Evolutionary conservation across 371 early-diverging fungal genomes (phyloP), one percentile per base, ranked within the genome.

Genomic region (Coemansia sp.): DNA sequence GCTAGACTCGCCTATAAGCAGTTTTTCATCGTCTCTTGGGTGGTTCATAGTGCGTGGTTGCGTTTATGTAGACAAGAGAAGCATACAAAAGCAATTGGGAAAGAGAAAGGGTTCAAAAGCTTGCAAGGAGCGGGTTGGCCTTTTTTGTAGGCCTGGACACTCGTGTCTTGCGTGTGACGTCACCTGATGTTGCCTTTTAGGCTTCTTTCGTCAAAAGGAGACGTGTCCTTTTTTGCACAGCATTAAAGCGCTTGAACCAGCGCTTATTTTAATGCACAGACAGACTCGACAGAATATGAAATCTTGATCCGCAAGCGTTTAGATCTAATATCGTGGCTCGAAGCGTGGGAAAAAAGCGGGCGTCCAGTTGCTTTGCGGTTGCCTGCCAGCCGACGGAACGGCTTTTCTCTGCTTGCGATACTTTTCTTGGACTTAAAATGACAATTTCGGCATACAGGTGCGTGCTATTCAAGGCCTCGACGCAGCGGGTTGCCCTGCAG

Each of bases 21-120:
- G 69, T 60, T 69, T 69, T 29, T 69, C 64, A 52, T 31, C 50
- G 29, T 50, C 55, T 34, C 36, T 53, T 18, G 37, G 8, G 14
- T 32, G 4, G 18, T n/a, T 47, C 32, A 40, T 61, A 14, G 9
- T 9, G 24, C 9, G 16, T 18, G 46, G 18, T 9, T 16, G 18
- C 18, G 11, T 55, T 38, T 9, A n/a, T 7, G 49, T 32, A 46
- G n/a, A 47, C 12, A 51, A 10, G 51, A 39, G 16, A 37, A 34
- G 32, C 40, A 4, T 12, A 16, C 18, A 49, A 43, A 6, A 5
- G 33, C 6, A 48, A 34, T 29, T 40, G 24, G 40, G 31, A 18
- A 42, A 12, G 24, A 9, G 54, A 38, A 46, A 65, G 16, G 46
- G 39, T 29, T 24, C 5, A 37, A 54, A 38, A 48, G 33, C 38